These are phyloP conservation scores for Xylaria venustula DNA, from an alignment of 495 filamentous ascomycete species.

Conservation along the genomic window DNA sequence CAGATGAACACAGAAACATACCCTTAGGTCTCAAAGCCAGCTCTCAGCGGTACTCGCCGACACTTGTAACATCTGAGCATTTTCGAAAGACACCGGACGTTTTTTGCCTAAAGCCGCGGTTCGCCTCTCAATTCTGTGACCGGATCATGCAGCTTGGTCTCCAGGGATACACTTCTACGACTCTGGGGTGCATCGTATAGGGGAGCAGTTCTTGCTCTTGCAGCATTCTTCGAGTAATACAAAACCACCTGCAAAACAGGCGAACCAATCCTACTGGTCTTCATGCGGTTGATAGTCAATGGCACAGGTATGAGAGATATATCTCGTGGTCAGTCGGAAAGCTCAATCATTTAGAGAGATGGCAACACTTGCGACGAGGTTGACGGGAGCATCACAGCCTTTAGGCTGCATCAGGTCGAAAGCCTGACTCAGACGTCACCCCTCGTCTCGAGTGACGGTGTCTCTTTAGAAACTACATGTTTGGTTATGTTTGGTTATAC, in stretches of 20 bases:
- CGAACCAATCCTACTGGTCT: constrained; percentile 1
- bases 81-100: constrained; percentile 8
- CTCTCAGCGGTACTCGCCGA: not conserved
- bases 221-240: not conserved
- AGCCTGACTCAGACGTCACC: not conserved
- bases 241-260: not conserved
- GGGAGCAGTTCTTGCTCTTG: constrained; percentile 11
- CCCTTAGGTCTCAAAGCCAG: not conserved
- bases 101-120: constrained; percentile 20
- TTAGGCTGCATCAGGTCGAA: not conserved
- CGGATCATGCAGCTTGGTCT: constrained; percentile 11
- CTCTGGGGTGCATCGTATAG: not conserved
- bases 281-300: not conserved
- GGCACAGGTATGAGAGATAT: not conserved
- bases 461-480: too few species aligned
- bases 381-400: not conserved
- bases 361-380: not conserved
- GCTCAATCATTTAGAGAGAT: not conserved
- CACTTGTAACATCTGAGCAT: not conserved
- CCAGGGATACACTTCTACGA: not conserved
- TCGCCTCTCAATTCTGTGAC: constrained; percentile 13
- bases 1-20: not conserved
- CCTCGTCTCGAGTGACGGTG: not conserved
- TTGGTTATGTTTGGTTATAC: not conserved
- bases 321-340: not conserved